Evolutionary conservation across 306 rosid genomes (phyloP).

Genomic region (Delonix regia): DNA sequence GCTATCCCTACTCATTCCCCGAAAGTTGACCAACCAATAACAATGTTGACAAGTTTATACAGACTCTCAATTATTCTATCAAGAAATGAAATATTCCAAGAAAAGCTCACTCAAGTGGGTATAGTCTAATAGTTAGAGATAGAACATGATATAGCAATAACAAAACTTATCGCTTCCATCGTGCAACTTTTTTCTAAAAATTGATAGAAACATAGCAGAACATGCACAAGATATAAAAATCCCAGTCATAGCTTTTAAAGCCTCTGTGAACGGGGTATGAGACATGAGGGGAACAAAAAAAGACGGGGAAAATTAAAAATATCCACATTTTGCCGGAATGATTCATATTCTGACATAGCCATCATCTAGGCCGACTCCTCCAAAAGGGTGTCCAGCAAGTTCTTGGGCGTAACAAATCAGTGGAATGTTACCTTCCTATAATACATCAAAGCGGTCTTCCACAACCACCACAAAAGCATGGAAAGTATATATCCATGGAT

Average conservation of each 20-base stretch:
- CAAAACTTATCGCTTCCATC: constrained; percentile 25
- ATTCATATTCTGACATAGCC: constrained; percentile 40
- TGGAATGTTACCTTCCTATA: constrained; percentile 48
- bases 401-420: constrained; percentile 49
- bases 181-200: constrained; percentile 16
- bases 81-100: neutral
- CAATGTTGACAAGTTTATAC: neutral
- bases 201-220: constrained; percentile 8
- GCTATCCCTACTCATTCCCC: neutral
- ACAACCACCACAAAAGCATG: constrained; percentile 33
- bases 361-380: constrained; percentile 44
- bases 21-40: neutral
- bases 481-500: constrained; percentile 41
- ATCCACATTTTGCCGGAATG: constrained; percentile 52
- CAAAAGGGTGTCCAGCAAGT: constrained; percentile 46
- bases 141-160: neutral
- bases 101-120: neutral
- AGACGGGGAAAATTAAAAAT: constrained; percentile 10
- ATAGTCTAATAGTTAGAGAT: neutral
- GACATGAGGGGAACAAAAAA: neutral
- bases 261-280: constrained; percentile 18
- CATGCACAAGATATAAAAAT: constrained; percentile 38
- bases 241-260: constrained; percentile 33
- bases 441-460: constrained; percentile 46
- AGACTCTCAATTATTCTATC: neutral